Percentiles rank a stretch among this genome's conserved stretches.
Evolutionary conservation across 768 basidiomycete genomes (phyloP).

Genomic region (Kwoniella bestiolae): DNA sequence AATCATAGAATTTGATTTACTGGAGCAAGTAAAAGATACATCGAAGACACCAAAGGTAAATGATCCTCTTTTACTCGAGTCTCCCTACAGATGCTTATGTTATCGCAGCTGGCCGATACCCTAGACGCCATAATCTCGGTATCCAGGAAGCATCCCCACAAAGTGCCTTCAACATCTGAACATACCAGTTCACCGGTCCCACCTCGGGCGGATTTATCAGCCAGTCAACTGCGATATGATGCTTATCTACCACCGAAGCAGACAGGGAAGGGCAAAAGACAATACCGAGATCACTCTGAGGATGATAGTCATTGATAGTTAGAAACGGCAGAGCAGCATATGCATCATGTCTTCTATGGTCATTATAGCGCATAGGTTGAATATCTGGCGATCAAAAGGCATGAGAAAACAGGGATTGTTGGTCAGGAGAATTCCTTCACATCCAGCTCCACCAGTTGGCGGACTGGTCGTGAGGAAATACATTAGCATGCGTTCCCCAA

Average conservation of each 20-base stretch:
- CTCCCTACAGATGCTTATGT: not conserved
- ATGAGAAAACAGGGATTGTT: too few relatives aligned
- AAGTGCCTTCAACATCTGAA: not conserved
- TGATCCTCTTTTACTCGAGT: not conserved
- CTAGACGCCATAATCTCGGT: constrained; percentile 13
- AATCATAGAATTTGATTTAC: constrained; percentile 7
- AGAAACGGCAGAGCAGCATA: not conserved
- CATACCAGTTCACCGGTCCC: not conserved
- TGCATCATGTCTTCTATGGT: not conserved
- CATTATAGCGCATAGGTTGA: too few relatives aligned
- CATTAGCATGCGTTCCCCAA: not conserved
- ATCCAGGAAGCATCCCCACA: not conserved
- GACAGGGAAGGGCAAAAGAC: not conserved
- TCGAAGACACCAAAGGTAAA: constrained; percentile 8
- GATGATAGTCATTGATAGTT: constrained; percentile 10
- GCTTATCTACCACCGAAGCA: constrained; percentile 24
- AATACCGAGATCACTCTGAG: constrained; percentile 6
- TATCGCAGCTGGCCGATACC: constrained; percentile 15
- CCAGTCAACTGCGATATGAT: constrained; percentile 28
- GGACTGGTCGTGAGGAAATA: not conserved
- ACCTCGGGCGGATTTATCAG: constrained; percentile 2
- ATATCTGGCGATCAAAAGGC: too few relatives aligned
- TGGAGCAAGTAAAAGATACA: constrained; percentile 6
- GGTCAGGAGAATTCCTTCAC: too few relatives aligned
- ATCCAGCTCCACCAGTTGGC: constrained; percentile 29